Evolutionary conservation across 257 asterid genomes (phyloP).

Genomic region (Capsicum rhomboideum): DNA sequence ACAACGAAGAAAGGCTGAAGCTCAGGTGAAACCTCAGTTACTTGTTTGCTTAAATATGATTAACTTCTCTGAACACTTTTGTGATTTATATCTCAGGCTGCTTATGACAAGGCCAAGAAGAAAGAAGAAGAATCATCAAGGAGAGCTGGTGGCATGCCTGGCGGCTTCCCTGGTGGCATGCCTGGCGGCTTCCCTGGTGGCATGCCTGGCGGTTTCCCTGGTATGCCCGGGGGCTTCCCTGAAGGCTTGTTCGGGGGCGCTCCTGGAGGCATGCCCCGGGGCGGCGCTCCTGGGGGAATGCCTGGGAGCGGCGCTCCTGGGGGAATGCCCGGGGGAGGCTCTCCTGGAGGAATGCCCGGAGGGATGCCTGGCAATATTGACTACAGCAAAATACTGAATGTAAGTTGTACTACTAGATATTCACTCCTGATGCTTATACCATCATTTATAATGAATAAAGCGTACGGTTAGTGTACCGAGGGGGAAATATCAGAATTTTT

Average conservation of each 20-base stretch:
- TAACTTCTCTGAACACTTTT: neutral
- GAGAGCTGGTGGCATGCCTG: conserved; percentile 29
- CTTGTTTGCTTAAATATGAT: neutral
- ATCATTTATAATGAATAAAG: neutral
- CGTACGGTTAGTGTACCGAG: neutral
- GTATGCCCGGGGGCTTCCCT: conserved; percentile 3
- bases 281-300: conserved; percentile 46
- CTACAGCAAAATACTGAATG: conserved; percentile 81
- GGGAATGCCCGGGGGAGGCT: conserved; percentile 2
- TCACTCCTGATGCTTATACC: neutral
- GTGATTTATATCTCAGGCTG: conserved; percentile 48
- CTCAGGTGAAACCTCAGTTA: conserved; percentile 42
- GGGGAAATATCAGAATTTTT: neutral
- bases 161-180: neutral
- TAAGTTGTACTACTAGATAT: conserved; percentile 13
- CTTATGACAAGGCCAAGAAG: conserved; percentile 86
- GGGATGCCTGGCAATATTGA: conserved; percentile 59
- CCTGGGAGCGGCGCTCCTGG: conserved; percentile 52
- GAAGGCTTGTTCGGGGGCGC: conserved; percentile 25
- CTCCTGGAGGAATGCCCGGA: conserved; percentile 12
- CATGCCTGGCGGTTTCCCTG: neutral
- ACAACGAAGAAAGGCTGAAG: conserved; percentile 78
- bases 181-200: neutral
- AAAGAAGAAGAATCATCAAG: conserved; percentile 64
- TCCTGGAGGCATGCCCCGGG: conserved; percentile 42